Percentiles rank a stretch among this genome's conserved stretches.
These are phyloP conservation scores for Casuarina equisetifolia DNA, from an alignment of 306 rosid species.

Conservation along the genomic window DNA sequence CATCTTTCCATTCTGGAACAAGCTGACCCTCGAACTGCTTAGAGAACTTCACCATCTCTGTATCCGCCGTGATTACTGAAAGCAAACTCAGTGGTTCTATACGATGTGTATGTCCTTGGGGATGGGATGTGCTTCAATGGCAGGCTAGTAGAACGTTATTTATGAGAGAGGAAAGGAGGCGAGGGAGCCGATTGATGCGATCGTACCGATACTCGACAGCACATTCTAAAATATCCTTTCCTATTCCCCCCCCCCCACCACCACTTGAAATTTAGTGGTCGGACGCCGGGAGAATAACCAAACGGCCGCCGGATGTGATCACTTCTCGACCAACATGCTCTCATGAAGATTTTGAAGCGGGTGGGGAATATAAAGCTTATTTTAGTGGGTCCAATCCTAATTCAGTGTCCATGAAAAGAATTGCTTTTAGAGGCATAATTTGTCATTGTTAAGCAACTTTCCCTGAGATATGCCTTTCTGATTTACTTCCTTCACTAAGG, in stretches of 20 bases:
- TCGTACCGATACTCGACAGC: slow-evolving; percentile 79
- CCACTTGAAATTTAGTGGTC: slow-evolving; percentile 51
- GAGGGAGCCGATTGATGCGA: slow-evolving; percentile 41
- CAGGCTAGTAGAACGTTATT: slow-evolving; percentile 57
- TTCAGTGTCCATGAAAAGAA: slow-evolving; percentile 20
- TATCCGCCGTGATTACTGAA: slow-evolving; percentile 17
- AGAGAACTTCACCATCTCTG: slow-evolving; percentile 87
- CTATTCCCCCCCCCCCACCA: slow-evolving; percentile 81
- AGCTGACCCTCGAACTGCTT: slow-evolving; percentile 90
- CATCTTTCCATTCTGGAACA: slow-evolving; percentile 98
- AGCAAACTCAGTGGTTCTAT: slow-evolving; percentile 17
- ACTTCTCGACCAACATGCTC: slow-evolving; percentile 49
- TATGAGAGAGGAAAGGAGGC: slow-evolving; percentile 49
- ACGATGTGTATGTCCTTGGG: slow-evolving; percentile 20
- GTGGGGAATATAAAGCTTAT: slow-evolving; percentile 53
- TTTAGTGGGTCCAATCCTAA: slow-evolving; percentile 30
- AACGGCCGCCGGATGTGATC: slow-evolving; percentile 47
- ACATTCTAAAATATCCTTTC: slow-evolving; percentile 94
- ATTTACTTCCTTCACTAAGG: slow-evolving; percentile 17
- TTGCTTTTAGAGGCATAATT: slow-evolving; percentile 27
- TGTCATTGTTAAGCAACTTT: slow-evolving; percentile 20
- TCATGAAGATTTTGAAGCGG: slow-evolving; percentile 57
- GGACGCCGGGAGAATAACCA: slow-evolving; percentile 54
- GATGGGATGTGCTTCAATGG: slow-evolving; percentile 52
- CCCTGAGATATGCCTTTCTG: neutral